Evolutionary conservation across 2,329 filamentous ascomycete species (phyloP).

Genomic region (Cladophialophora yegresii): DNA sequence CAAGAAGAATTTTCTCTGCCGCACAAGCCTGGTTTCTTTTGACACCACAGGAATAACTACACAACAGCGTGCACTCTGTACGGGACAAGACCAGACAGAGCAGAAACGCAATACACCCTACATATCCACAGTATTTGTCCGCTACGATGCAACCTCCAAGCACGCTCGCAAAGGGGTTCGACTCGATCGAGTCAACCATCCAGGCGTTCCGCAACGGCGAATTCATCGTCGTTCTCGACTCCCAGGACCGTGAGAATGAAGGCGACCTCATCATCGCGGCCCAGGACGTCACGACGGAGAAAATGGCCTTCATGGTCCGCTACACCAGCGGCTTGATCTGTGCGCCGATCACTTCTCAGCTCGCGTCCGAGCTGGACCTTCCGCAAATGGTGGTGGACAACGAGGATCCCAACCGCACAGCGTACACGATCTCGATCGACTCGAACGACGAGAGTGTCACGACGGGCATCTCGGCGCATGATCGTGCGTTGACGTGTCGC

Average conservation of each 20-base stretch:
- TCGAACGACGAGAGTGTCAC: constrained; percentile 70
- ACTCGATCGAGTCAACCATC: constrained; percentile 39
- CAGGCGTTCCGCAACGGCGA: constrained; percentile 59
- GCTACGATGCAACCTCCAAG: constrained; percentile 21
- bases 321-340: constrained; percentile 88
- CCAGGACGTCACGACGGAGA: constrained; percentile 75
- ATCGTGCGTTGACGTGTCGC: constrained; percentile 79
- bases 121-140: background rate
- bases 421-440: constrained; percentile 90
- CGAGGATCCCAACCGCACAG: constrained; percentile 80
- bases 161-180: constrained; percentile 35
- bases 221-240: constrained; percentile 95
- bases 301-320: constrained; percentile 95
- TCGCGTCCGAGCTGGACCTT: constrained; percentile 71
- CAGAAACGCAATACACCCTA: background rate
- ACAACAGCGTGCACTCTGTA: background rate
- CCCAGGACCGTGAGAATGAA: constrained; percentile 91
- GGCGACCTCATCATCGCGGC: constrained; percentile 96
- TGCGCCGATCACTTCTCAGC: constrained; percentile 72
- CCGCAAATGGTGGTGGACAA: constrained; percentile 82
- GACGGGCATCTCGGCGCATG: constrained; percentile 87
- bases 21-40: constrained; percentile 6
- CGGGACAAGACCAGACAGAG: background rate
- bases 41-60: background rate
- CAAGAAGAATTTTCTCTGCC: constrained; percentile 12